These are phyloP conservation scores for Xylariaceae sp. DNA, from an alignment of 2,329 filamentous ascomycete genomes.

Conservation along the genomic window DNA sequence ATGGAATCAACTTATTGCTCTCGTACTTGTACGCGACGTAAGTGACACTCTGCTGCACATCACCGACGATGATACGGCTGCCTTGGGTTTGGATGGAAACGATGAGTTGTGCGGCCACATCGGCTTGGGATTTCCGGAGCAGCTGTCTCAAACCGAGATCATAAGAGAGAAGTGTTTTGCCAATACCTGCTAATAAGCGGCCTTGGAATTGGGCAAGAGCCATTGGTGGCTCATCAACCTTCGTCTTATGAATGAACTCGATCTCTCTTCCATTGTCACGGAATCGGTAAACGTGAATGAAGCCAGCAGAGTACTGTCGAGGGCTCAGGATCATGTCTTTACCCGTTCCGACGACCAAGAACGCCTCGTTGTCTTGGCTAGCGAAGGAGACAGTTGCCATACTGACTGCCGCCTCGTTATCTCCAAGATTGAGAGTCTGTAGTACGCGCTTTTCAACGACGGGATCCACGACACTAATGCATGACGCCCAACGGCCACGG, in stretches of 20 bases:
- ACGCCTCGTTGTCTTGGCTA: conserved; percentile 81
- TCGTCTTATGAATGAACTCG: conserved; percentile 95
- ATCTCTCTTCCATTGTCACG: conserved; percentile 80
- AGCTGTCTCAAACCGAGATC: conserved; percentile 91
- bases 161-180: conserved; percentile 76
- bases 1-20: conserved; percentile 87
- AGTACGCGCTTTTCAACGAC: conserved; percentile 66
- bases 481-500: conserved; percentile 87
- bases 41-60: conserved; percentile 86
- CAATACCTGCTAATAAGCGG: conserved; percentile 77
- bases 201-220: conserved; percentile 94
- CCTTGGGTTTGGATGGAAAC: conserved; percentile 85
- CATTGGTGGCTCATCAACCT: conserved; percentile 80
- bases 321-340: conserved; percentile 83
- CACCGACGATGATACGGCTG: conserved; percentile 83
- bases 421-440: conserved; percentile 72
- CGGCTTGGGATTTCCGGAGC: conserved; percentile 82
- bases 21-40: conserved; percentile 92
- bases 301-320: conserved; percentile 69
- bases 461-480: conserved; percentile 87
- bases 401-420: conserved; percentile 89
- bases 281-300: conserved; percentile 88
- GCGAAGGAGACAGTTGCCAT: conserved; percentile 79
- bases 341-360: conserved; percentile 89
- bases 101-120: conserved; percentile 76